Base-by-base conservation (phyloP, 768 basidiomycete species). In the Amanita exitialis region DNA sequence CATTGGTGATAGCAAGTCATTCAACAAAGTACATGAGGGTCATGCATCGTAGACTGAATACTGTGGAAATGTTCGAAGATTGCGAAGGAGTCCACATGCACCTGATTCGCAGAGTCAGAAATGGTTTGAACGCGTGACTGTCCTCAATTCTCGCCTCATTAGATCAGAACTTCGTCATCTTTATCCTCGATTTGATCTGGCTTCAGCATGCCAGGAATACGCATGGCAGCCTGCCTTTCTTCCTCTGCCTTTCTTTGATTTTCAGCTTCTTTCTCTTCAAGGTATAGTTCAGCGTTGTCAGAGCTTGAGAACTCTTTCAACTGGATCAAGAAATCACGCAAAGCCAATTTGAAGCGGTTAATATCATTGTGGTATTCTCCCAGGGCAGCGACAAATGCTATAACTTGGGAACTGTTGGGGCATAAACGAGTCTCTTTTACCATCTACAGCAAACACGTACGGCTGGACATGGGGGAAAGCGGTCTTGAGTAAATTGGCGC, bases 161-260 rank as follows among this genome's bases (percentile, higher is more conserved):
- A 62, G 58, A 69, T 79, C 64, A 83, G 57, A 30, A 79, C 89
- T 71, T 90, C 87, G 68, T 90, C 87, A 62, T 94, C 91, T 69
- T 87, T 89, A 69, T 95, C 93, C 63, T 94, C 90, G 64, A 97
- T 63, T 67, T 94, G 90, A 58, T 86, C 88, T 36, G 93, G 94
- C 68, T 96, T 96, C 65, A 97, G 77, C 87, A 97, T 88, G 36
- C 96, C 96, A n/a, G 94, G 95, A 54, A 98, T 91, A 57, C 89
- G 80, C 77, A 90, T 87, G 21, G 93, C 92, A 34, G 85, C 78
- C 69, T 92, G 81, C 47, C 84, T 84, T 68, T 96, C 93, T 54
- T 82, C 86, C 57, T 86, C 80, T 0, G 80, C 82, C 69, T 88
- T 86, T 64, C 71, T 74, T 62, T 83, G 78, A 18, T 76, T 74